Base-by-base conservation (phyloP, 306 rosid genomes). In the Cyclanthera cordifolia region DNA sequence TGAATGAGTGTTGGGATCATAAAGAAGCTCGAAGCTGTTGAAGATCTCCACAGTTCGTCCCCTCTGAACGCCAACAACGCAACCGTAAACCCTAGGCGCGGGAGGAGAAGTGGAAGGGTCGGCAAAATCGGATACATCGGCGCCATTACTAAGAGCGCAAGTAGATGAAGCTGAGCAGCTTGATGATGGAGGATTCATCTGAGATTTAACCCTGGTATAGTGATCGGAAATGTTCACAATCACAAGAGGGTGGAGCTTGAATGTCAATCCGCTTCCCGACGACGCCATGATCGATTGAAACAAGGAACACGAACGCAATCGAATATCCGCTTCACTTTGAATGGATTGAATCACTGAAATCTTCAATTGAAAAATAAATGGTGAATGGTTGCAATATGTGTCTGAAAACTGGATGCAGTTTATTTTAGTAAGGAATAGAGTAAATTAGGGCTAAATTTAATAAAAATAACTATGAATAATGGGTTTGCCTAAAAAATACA, bases 21-120 rank as follows among this genome's bases (percentile, higher is more conserved):
- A 90, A 27, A 90, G 96, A 27, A 94, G 96, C 81, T 94, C 97
- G 65, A 94, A 94, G 88, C 99, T 94, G 74, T 94, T 94, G 83
- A 94, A 94, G 77, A 94, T 94, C 88, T 94, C 99, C 10, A 94
- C 97, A 7, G 95, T 94, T 59, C 99, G 99, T 20, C 97, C 99
- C 47, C 91, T 82, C 95, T 94, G 99, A 21, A 94, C 88, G 13
- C 99, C 99, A 20, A 94, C 90, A 30, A 94, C 97, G 77, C 99
- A 88, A 4, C 99, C 99, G 53, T 82, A 94, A 4, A 90, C 99
- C 53, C 96, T 77, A 49, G 73, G 23, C 23, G 73, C 12, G 17
- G 68, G 58, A 7, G 43, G 43, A 16, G 81, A n/a, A 15, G 76
- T 25, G 73, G 85, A 12, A 15, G 77, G 34, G 11, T 75, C 50